Base-by-base conservation (phyloP, 2,329 filamentous ascomycete species). In the Ceratocystis colombiana region DNA sequence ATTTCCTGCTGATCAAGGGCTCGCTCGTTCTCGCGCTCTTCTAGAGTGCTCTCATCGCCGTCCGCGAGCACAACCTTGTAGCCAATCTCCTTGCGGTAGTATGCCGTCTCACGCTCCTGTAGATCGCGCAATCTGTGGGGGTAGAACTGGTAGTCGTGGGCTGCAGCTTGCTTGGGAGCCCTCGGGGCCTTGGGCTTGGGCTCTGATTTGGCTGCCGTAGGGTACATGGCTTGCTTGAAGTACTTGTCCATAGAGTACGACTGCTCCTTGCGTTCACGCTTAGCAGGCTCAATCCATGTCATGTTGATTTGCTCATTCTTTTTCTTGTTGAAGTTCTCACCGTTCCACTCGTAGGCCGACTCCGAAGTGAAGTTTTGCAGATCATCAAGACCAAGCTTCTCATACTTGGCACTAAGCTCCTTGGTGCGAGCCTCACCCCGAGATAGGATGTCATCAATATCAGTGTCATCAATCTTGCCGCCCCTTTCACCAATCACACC, bases 171-270 rank as follows among this genome's bases (percentile, higher is more conserved):
- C 77, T 95, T 96, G 0, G 94, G 94, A 8, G 94, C 90, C 66
- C 92, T 86, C n/a, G 94, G 95, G 22, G 94, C 90, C 77, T 96
- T 96, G 7, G 93, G 92, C 75, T 96, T 96, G 30, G 89, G 83
- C 69, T 96, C 91, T 48, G 90, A 87, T 85, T 75, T 90, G 86
- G 89, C 94, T 5, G 67, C 64, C 45, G 84, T 82, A 10, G 81
- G 81, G 71, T 89, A 88, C 73, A 99, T 83, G 8, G 91, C 90
- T 72, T 95, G 87, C 70, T 93, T 88, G 77, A 97, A 99, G 78
- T 99, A 99, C 76, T 96, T 96, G 75, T 99, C 95, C 79, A 99
- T 96, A 0, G 93, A 96, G 75, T 99, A 99, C 4, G 90, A 91
- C 74, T 96, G 91, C 73, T 97, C 93, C 76, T 97, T 99, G 72